These are phyloP conservation scores for Melaleuca quinquenervia DNA, from an alignment of 345 rosid species.

Conservation along the genomic window DNA sequence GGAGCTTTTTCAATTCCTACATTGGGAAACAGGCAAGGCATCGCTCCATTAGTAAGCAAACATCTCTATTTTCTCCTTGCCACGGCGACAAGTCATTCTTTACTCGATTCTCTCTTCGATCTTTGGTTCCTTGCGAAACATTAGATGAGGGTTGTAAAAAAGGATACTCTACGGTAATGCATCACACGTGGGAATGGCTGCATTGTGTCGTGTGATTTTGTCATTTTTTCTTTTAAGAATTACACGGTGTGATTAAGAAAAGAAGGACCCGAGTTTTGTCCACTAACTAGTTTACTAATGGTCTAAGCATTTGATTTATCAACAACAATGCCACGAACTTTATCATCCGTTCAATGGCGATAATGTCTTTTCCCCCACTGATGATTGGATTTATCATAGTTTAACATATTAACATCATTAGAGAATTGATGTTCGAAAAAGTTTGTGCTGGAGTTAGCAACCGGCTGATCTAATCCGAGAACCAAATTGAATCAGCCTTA, in stretches of 20 bases:
- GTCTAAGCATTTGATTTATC: not conserved
- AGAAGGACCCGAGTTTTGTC: not conserved
- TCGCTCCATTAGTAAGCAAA: not conserved
- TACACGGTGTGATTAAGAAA: not conserved
- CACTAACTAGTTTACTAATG: not conserved
- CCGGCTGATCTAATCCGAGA: accelerated
- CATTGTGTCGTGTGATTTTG: not conserved
- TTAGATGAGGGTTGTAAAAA: not conserved
- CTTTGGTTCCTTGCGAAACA: not conserved
- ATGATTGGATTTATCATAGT: not conserved
- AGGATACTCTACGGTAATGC: not conserved
- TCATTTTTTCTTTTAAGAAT: not conserved
- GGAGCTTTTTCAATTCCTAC: not conserved
- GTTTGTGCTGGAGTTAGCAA: not conserved
- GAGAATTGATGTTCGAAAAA: not conserved
- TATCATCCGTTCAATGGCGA: not conserved
- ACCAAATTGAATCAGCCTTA: not conserved
- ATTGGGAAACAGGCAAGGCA: not conserved
- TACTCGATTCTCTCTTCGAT: not conserved
- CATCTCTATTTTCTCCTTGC: not conserved
- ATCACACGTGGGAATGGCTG: not conserved
- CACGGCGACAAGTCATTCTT: not conserved
- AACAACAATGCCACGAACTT: not conserved
- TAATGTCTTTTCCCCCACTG: not conserved
- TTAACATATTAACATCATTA: not conserved